Evolutionary conservation across 2,329 filamentous ascomycete genomes (phyloP), one percentile per base, ranked within the genome.

Genomic region (Calonectria pseudoreteaudii): DNA sequence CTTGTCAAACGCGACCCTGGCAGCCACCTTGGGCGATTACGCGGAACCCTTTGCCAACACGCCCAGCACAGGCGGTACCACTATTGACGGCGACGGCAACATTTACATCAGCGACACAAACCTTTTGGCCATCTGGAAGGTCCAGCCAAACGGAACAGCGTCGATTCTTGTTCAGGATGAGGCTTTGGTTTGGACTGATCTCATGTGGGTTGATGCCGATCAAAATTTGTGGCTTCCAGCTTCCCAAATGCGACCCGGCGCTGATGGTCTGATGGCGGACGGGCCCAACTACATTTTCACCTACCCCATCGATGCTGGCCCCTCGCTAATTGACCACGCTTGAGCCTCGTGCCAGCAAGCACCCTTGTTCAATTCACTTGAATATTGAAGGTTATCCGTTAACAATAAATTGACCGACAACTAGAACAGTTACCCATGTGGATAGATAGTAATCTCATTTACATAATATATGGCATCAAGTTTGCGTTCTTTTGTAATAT

Each of bases 161-260:
- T 58, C 66, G 0, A 56, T 68, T 47, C 66, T 68, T 23, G 23
- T 68, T 26, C 26, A 68, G 50, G 66, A 68, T 34, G 50, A 68
- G n/a, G 49, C 49, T 13, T n/a, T 68, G 11, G 23, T 68, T 16
- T 68, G 50, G 66, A 68, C 66, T 16, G 50, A 68, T 30, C 66
- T 68, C 13, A 68, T 68, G 50, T 68, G 66, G 66, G 50, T 68
- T 58, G 38, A 52, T 52, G 38, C 66, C 41, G 66, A 68, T 18
- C 28, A 58, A 20, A 58, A 68, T 26, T 34, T 58, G 13, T 68
- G 66, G 66, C 66, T 68, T 23, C 66, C 66, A 4, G 66, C 66
- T 47, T 68, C 66, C 20, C 66, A 68, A 52, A 68, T 68, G 50
- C 41, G 50, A 41, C 66, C 50, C 30, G 66, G 66, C 6, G 66